Conservation (phyloP, 208 protist species). For the Lotmaria passim region DNA sequence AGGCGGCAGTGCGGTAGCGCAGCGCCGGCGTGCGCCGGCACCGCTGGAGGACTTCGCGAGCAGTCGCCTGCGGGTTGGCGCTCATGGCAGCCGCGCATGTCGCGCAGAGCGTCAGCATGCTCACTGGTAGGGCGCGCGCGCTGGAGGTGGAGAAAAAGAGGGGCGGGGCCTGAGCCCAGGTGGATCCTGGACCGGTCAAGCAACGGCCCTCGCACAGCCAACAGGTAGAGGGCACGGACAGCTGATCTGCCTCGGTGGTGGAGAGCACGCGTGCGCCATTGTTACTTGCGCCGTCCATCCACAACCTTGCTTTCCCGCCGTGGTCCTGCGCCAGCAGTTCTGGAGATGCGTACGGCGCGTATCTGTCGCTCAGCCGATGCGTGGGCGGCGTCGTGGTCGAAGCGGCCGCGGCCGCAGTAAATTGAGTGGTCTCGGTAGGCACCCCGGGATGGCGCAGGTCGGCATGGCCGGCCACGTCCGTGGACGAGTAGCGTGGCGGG, state of each 20-base stretch:
- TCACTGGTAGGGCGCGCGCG: slow-evolving; percentile 5
- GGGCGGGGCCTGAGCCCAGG: slow-evolving; percentile 27
- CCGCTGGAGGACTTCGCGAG: slow-evolving; percentile 36
- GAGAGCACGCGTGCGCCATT: neutral
- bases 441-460: slow-evolving; percentile 5
- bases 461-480: neutral
- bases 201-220: slow-evolving; percentile 60
- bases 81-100: slow-evolving; percentile 44
- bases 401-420: neutral
- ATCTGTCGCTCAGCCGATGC: neutral
- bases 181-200: slow-evolving; percentile 26
- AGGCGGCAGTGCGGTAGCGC: slow-evolving; percentile 36
- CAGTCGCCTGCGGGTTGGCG: slow-evolving; percentile 13
- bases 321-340: neutral
- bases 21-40: slow-evolving; percentile 41
- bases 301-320: neutral
- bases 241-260: neutral
- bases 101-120: slow-evolving; percentile 44
- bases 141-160: slow-evolving; percentile 32
- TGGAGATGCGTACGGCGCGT: neutral
- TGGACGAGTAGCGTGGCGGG: neutral
- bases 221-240: slow-evolving; percentile 15
- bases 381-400: neutral
- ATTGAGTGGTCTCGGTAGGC: neutral
- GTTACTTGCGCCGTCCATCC: neutral